Conservation (phyloP, 441 rosid species). For the Metrosideros polymorpha region DNA sequence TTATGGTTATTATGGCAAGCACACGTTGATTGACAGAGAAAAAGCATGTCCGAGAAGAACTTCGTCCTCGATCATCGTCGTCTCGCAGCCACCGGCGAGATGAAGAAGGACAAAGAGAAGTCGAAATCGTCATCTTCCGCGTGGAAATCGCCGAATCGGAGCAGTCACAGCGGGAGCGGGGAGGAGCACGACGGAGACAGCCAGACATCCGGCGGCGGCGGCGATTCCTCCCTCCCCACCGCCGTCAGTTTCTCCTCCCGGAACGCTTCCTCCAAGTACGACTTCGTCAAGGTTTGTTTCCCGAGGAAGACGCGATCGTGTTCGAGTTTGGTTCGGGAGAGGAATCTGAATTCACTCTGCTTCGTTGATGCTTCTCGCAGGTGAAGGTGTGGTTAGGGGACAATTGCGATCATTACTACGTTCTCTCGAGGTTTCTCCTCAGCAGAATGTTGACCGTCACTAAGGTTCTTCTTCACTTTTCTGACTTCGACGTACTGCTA, state of each 20-base stretch:
- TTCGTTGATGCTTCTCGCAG: slow-evolving; percentile 17
- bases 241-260: slow-evolving; percentile 57
- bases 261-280: slow-evolving; percentile 93
- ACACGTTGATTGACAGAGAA: background rate
- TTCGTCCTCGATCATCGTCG: background rate
- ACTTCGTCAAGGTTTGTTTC: slow-evolving; percentile 75
- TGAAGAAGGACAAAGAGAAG: background rate
- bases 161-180: slow-evolving; percentile 13
- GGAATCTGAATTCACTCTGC: background rate
- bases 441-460: slow-evolving; percentile 97
- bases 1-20: background rate
- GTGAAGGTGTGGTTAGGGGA: slow-evolving; percentile 98
- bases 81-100: background rate
- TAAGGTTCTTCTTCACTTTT: slow-evolving; percentile 39
- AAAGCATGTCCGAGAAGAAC: background rate
- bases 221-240: slow-evolving; percentile 29
- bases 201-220: slow-evolving; percentile 18
- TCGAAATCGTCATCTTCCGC: background rate
- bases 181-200: slow-evolving; percentile 1
- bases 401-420: slow-evolving; percentile 93
- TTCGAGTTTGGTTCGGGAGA: background rate
- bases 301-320: background rate
- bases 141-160: slow-evolving; percentile 6
- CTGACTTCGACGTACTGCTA: background rate
- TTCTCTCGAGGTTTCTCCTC: slow-evolving; percentile 86